A percentile compares a stretch with the other conserved stretches of the same genome.
These are phyloP conservation scores for Beverwykella pulmonaria DNA, from an alignment of 495 filamentous ascomycete genomes.

Conservation along the genomic window DNA sequence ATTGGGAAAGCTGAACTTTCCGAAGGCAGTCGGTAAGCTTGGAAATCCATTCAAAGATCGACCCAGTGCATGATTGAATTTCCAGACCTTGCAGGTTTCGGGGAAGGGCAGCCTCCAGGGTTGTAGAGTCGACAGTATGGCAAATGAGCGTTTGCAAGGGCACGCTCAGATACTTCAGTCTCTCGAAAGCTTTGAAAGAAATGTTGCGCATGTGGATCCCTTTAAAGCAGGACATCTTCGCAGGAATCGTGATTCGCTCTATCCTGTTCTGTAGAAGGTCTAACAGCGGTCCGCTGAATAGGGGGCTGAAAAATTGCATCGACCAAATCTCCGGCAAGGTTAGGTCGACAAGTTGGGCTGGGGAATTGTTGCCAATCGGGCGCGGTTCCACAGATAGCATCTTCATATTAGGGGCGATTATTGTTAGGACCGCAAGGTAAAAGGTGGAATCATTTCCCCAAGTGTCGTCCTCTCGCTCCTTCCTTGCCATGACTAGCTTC, in stretches of 20 bases:
- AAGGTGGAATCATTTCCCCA: not conserved
- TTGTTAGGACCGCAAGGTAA: constrained; percentile 1
- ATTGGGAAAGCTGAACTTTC: not conserved
- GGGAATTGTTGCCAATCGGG: not conserved
- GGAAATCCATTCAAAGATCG: not conserved
- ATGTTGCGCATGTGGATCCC: not conserved
- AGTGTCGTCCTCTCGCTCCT: not conserved
- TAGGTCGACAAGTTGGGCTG: not conserved
- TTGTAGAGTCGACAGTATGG: not conserved
- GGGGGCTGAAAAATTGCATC: not conserved
- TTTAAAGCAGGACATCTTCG: not conserved
- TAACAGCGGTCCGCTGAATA: not conserved
- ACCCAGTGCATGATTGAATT: not conserved
- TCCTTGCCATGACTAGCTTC: not conserved
- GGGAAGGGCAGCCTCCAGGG: not conserved
- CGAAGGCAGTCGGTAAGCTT: not conserved
- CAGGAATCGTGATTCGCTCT: not conserved
- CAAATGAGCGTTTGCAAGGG: not conserved
- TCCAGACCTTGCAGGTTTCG: not conserved
- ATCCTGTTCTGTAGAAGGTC: not conserved
- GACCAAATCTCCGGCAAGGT: not conserved
- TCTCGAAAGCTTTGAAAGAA: not conserved
- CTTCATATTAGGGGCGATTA: not conserved
- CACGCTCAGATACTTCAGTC: not conserved
- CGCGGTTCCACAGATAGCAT: not conserved